phyloP scores from a whole-genome alignment of 805 yeast genomes.

The Kurtzmaniella cleridarum region DNA sequence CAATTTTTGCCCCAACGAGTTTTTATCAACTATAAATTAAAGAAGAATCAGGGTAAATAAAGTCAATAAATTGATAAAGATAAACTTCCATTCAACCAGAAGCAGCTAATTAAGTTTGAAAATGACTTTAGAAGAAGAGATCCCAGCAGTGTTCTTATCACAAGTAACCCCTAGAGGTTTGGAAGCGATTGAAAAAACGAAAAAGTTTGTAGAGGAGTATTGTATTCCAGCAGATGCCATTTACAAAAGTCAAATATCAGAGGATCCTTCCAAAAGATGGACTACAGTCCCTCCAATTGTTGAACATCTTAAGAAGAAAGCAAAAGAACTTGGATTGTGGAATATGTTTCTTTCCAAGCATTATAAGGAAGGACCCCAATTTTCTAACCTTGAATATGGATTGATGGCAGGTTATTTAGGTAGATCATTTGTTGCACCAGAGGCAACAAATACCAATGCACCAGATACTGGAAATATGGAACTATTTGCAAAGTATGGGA shows the following conservation, averaged over 20 bases:
- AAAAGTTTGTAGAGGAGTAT: conserved; percentile 50
- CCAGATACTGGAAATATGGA: conserved; percentile 68
- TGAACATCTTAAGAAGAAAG: conserved; percentile 49
- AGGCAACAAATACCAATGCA: conserved; percentile 54
- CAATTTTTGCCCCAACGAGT: no score
- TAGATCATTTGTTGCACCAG: conserved; percentile 48
- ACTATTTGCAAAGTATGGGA: conserved; percentile 39
- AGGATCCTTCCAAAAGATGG: conserved; percentile 44
- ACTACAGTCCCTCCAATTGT: conserved; percentile 39
- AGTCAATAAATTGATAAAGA: no score
- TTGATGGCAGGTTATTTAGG: conserved; percentile 62
- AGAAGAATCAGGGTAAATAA: no score
- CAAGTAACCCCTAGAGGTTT: conserved; percentile 31
- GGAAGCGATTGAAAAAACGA: conserved; percentile 34
- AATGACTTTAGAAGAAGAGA: conserved; percentile 24
- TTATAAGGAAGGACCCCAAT: conserved; percentile 51
- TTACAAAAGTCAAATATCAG: conserved; percentile 34
- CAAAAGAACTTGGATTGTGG: conserved; percentile 52
- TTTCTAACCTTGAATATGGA: conserved; percentile 58
- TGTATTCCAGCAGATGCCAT: conserved; percentile 52
- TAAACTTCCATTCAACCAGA: no score
- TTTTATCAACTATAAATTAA: no score
- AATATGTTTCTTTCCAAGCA: conserved; percentile 50
- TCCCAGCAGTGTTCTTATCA: conserved; percentile 36
- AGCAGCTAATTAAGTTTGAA: no score